phyloP scores from a whole-genome alignment of 257 asterid genomes.

The Lithospermum erythrorhizon region DNA sequence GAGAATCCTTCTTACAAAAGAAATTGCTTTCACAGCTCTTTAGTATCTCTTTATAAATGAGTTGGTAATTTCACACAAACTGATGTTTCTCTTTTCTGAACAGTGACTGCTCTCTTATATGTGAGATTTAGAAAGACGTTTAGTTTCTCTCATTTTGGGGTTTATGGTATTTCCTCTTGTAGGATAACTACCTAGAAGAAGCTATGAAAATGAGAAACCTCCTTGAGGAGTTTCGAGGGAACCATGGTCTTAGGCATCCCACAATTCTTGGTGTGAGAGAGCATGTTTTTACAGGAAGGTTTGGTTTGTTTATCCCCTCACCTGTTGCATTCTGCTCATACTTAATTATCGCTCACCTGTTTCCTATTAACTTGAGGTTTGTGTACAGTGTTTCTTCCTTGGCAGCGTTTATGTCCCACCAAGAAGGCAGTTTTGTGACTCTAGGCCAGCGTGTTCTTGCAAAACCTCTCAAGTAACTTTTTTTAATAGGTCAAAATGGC shows the following conservation, averaged over 20 bases:
- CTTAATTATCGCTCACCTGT: not conserved
- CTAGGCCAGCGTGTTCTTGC: slow-evolving; percentile 98
- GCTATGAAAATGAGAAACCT: slow-evolving; percentile 97
- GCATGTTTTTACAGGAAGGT: slow-evolving; percentile 99
- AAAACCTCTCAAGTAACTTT: slow-evolving; percentile 79
- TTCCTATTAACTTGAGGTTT: slow-evolving; percentile 1
- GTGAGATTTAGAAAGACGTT: not conserved
- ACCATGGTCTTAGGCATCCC: slow-evolving; percentile 92
- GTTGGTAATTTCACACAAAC: not conserved
- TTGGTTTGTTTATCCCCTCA: slow-evolving; percentile 3
- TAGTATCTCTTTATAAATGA: not conserved
- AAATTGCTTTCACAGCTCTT: not conserved
- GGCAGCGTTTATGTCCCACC: slow-evolving; percentile 99
- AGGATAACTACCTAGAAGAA: slow-evolving; percentile 99
- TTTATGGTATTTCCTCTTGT: slow-evolving; percentile 7
- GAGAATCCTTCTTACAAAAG: not conserved
- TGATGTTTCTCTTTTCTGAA: too few relatives aligned
- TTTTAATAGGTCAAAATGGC: not conserved
- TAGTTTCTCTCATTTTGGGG: not conserved
- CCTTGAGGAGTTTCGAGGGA: slow-evolving; percentile 79
- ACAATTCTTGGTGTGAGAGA: slow-evolving; percentile 97
- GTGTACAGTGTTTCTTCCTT: slow-evolving; percentile 92
- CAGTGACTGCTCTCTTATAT: too few relatives aligned
- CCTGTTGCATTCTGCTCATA: too few relatives aligned
- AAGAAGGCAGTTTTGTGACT: slow-evolving; percentile 97